Percentiles rank a stretch among this genome's conserved stretches.
Conservation (phyloP, 139 green algal genomes). For the Coccomyxa sp. region DNA sequence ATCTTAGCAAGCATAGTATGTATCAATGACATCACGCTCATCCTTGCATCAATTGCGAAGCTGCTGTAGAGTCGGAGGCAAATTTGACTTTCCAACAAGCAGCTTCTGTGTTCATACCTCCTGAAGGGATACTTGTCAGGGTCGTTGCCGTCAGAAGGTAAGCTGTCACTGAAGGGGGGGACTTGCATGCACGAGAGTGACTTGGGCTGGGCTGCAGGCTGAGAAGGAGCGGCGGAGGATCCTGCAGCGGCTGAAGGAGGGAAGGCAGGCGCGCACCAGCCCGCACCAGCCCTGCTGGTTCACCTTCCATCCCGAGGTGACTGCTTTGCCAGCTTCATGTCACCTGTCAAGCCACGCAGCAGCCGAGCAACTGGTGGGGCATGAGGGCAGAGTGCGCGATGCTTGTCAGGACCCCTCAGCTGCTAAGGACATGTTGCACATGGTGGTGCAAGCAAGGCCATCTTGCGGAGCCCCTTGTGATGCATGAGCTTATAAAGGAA, state of each 20-base stretch:
- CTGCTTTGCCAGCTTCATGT: background rate
- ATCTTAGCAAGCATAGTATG: too few species aligned
- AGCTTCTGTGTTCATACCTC: background rate
- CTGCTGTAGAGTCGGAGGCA: too few species aligned
- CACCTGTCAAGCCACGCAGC: background rate
- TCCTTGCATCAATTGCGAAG: too few species aligned
- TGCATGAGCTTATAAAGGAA: too few species aligned
- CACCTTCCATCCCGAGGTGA: background rate
- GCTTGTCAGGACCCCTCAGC: background rate
- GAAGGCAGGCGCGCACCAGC: background rate
- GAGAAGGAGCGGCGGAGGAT: background rate
- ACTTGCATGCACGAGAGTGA: background rate
- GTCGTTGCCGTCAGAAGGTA: background rate
- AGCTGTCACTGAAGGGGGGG: background rate
- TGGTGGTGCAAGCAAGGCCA: background rate
- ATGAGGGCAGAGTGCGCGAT: background rate
- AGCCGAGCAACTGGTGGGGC: background rate
- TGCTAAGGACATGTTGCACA: background rate
- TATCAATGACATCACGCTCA: too few species aligned
- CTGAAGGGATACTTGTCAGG: too few species aligned
- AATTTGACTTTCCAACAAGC: background rate
- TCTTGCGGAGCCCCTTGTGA: too few species aligned
- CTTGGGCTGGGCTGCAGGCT: too few species aligned
- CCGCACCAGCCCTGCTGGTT: slow-evolving; percentile 2
- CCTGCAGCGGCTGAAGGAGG: background rate